A percentile compares a stretch with the other conserved stretches of the same genome.
Conservation (phyloP, 176 grass and related monocot genomes). For the Poa annua region DNA sequence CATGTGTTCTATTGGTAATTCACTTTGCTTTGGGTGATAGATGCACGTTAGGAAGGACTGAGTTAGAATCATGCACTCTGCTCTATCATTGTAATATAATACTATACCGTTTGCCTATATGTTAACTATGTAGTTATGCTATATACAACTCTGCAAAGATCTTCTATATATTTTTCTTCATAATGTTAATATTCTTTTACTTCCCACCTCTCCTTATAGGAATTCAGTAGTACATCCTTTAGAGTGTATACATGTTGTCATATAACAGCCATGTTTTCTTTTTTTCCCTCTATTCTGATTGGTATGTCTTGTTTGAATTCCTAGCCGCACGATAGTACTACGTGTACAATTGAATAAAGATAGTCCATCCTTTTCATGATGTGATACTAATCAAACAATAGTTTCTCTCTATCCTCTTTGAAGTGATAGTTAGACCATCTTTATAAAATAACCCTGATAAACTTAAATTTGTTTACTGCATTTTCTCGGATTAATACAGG, state of each 20-base stretch:
- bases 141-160: background rate
- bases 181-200: background rate
- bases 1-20: background rate
- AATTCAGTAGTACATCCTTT: background rate
- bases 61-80: background rate
- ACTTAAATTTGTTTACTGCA: background rate
- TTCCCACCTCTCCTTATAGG: background rate
- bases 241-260: background rate
- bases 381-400: background rate
- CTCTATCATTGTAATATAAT: background rate
- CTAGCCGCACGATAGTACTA: background rate
- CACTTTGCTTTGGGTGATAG: background rate
- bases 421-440: background rate
- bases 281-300: background rate
- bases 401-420: background rate
- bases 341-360: background rate
- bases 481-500: background rate
- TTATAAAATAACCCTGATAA: background rate
- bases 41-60: background rate
- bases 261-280: background rate
- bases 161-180: conserved; percentile 1
- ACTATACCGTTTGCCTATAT: background rate
- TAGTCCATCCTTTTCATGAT: conserved; percentile 1
- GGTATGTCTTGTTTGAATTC: background rate
- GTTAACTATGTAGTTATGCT: background rate